Conservation (phyloP, 345 rosid genomes). For the Viola odorata region DNA sequence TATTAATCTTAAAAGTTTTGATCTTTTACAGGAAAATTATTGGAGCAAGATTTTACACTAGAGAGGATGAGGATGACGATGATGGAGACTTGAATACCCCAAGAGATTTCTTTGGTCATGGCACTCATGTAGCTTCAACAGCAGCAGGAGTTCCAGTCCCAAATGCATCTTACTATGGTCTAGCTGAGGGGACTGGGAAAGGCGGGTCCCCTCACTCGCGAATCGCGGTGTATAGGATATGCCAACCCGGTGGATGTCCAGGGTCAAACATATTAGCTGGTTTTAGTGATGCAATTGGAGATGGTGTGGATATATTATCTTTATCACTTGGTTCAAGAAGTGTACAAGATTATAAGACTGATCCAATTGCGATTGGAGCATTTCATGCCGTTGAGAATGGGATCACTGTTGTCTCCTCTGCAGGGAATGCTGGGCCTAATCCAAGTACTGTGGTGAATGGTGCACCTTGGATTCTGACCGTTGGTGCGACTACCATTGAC, state of each 20-base stretch:
- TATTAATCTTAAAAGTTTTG: background rate
- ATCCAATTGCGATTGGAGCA: slow-evolving; percentile 75
- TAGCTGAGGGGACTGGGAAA: slow-evolving; percentile 64
- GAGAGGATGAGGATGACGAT: slow-evolving; percentile 24
- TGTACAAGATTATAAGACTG: slow-evolving; percentile 25
- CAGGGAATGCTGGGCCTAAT: slow-evolving; percentile 69
- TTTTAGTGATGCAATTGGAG: slow-evolving; percentile 69
- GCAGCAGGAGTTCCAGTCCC: slow-evolving; percentile 60
- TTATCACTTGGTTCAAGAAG: slow-evolving; percentile 58
- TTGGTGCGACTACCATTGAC: slow-evolving; percentile 79
- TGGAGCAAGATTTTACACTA: slow-evolving; percentile 66
- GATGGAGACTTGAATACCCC: slow-evolving; percentile 27
- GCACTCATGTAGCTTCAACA: slow-evolving; percentile 68
- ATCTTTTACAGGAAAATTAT: slow-evolving; percentile 54
- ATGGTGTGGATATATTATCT: slow-evolving; percentile 67
- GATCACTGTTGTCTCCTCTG: slow-evolving; percentile 72
- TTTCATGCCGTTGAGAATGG: slow-evolving; percentile 72
- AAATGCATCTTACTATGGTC: slow-evolving; percentile 63
- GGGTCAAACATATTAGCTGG: slow-evolving; percentile 66
- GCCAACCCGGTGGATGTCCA: slow-evolving; percentile 48
- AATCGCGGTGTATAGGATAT: slow-evolving; percentile 63
- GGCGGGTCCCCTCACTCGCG: slow-evolving; percentile 71
- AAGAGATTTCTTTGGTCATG: slow-evolving; percentile 71
- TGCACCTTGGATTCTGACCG: slow-evolving; percentile 86
- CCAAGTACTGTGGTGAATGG: slow-evolving; percentile 45